phyloP scores from a whole-genome alignment of 2,329 filamentous ascomycete genomes.

The Verticillium nonalfalfae region DNA sequence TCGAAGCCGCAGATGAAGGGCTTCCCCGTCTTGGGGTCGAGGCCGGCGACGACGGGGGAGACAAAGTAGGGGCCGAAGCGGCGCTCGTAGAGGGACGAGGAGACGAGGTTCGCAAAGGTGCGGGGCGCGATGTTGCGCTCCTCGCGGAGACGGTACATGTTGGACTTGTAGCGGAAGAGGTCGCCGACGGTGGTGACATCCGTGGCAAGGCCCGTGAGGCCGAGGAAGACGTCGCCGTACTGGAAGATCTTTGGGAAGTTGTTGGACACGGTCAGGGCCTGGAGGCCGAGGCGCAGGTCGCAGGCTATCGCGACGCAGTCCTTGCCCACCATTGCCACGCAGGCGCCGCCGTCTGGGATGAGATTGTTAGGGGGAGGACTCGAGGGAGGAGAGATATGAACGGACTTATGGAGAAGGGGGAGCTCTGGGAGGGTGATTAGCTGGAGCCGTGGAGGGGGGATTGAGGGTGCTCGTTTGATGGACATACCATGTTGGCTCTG shows the following conservation, averaged over 20 bases:
- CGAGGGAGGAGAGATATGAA: constrained; percentile 9
- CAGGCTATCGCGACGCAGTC: constrained; percentile 99
- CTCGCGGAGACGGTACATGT: constrained; percentile 98
- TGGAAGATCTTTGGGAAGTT: constrained; percentile 99
- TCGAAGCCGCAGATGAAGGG: constrained; percentile 99
- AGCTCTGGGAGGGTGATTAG: constrained; percentile 54
- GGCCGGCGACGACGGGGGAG: constrained; percentile 85
- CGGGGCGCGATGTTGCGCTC: constrained; percentile 92
- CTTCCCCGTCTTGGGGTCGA: constrained; percentile 89
- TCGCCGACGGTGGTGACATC: constrained; percentile 93
- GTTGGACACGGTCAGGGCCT: constrained; percentile 96
- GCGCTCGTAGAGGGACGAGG: constrained; percentile 84
- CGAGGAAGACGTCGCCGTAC: constrained; percentile 93
- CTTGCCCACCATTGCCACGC: constrained; percentile 98
- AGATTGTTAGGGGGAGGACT: constrained; percentile 4
- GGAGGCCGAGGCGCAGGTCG: constrained; percentile 94
- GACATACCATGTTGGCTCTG: constrained; percentile 16
- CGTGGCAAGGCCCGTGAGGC: constrained; percentile 87
- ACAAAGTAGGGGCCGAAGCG: constrained; percentile 97
- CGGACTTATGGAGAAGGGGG: constrained; percentile 93
- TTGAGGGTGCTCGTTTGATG: constrained; percentile 7
- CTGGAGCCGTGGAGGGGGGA: constrained; percentile 7
- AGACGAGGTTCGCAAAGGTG: constrained; percentile 95
- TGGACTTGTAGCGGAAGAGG: constrained; percentile 99
- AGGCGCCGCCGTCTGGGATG: constrained; percentile 72